Conservation (phyloP, 1,139 yeast species). For the Diutina siamensis region DNA sequence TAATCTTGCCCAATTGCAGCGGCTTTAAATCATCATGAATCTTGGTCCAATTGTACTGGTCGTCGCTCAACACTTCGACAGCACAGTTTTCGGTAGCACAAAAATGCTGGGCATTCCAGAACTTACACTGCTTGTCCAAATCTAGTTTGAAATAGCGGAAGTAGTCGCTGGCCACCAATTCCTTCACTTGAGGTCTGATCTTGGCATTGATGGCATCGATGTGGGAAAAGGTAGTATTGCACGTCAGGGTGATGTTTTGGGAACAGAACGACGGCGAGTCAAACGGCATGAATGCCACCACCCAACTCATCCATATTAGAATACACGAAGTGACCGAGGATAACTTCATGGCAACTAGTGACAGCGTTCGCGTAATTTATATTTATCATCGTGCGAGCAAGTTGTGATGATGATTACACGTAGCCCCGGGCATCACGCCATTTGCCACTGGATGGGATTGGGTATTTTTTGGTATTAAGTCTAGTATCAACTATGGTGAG, state of each 20-base stretch:
- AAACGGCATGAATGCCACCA: slow-evolving; percentile 19
- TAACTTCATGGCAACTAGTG: too few relatives aligned
- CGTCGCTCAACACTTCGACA: slow-evolving; percentile 51
- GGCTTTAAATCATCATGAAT: slow-evolving; percentile 57
- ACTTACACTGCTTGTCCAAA: slow-evolving; percentile 78
- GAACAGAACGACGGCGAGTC: slow-evolving; percentile 37
- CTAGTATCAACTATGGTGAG: too few relatives aligned
- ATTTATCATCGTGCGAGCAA: too few relatives aligned
- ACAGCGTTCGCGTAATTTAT: too few relatives aligned
- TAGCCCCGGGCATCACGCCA: too few relatives aligned
- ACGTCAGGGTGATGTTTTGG: slow-evolving; percentile 34
- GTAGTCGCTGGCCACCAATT: slow-evolving; percentile 56
- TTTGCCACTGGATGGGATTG: too few relatives aligned
- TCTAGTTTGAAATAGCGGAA: slow-evolving; percentile 84
- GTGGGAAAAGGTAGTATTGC: slow-evolving; percentile 37
- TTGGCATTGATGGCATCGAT: slow-evolving; percentile 27
- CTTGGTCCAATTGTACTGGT: slow-evolving; percentile 47
- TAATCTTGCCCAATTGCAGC: slow-evolving; percentile 49
- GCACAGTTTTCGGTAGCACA: slow-evolving; percentile 94
- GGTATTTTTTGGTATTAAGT: too few relatives aligned
- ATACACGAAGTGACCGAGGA: too few relatives aligned
- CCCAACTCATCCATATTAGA: background rate
- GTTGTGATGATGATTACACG: too few relatives aligned
- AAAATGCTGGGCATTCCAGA: slow-evolving; percentile 73
- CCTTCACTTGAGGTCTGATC: slow-evolving; percentile 38